Evolutionary conservation across 1,139 yeast species (phyloP).

Genomic region (Blastobotrys buckinghamii): DNA sequence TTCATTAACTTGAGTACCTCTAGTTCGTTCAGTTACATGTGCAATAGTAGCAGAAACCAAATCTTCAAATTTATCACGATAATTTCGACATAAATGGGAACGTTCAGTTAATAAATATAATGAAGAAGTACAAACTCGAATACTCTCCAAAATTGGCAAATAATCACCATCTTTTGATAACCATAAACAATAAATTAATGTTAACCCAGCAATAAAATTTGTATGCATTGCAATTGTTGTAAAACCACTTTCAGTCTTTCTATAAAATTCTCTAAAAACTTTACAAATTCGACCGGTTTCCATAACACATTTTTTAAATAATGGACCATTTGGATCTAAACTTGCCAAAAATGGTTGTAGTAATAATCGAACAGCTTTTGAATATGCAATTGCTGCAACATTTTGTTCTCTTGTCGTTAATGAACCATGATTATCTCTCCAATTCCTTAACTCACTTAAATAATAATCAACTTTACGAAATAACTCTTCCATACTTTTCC

Average conservation of each 20-base stretch:
- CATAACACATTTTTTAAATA: conserved; percentile 55
- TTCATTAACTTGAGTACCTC: too few relatives aligned
- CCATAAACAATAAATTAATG: conserved; percentile 57
- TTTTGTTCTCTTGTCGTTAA: conserved; percentile 23
- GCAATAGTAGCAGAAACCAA: conserved; percentile 48
- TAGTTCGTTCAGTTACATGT: conserved; percentile 27
- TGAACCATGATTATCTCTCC: conserved; percentile 18
- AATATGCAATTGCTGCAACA: conserved; percentile 47
- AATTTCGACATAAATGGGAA: conserved; percentile 49
- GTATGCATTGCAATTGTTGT: conserved; percentile 58
- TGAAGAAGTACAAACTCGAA: conserved; percentile 54
- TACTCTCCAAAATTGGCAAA: conserved; percentile 40
- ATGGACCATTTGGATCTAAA: conserved; percentile 49
- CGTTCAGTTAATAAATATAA: conserved; percentile 59
- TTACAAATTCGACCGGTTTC: conserved; percentile 62
- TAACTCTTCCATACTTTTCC: conserved; percentile 24
- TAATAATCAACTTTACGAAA: conserved; percentile 25
- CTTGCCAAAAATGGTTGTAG: conserved; percentile 55
- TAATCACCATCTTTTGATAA: conserved; percentile 42
- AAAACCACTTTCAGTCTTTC: conserved; percentile 51
- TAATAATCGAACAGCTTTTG: conserved; percentile 48
- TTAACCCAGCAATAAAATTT: conserved; percentile 57
- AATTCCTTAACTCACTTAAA: conserved; percentile 19
- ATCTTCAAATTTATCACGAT: conserved; percentile 58
- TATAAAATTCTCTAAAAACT: conserved; percentile 51